phyloP scores from a whole-genome alignment of 768 basidiomycete genomes.

The Lepiota venenata region DNA sequence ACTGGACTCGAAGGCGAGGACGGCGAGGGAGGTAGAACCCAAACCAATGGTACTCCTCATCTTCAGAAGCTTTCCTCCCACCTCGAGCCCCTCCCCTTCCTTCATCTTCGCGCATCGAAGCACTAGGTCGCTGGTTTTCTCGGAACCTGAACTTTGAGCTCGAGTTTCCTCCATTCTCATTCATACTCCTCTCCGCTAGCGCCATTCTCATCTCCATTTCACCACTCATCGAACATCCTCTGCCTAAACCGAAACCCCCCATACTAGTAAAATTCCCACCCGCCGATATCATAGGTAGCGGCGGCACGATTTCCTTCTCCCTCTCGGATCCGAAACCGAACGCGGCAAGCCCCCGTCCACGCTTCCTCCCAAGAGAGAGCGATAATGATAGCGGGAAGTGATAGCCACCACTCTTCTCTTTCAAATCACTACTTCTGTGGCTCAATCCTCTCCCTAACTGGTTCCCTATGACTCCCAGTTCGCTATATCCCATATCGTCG shows the following conservation, averaged over 20 bases:
- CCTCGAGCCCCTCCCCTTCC: background rate
- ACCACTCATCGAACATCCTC: slow-evolving; percentile 55
- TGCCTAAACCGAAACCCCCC: background rate
- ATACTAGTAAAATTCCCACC: background rate
- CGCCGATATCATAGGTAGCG: background rate
- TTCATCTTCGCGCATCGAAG: background rate
- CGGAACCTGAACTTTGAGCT: slow-evolving; percentile 3
- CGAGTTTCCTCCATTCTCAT: background rate
- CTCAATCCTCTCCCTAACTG: background rate
- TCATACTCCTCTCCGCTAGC: slow-evolving; percentile 27
- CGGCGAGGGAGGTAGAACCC: background rate
- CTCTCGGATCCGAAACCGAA: slow-evolving; percentile 1
- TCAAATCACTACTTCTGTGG: background rate
- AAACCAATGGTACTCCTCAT: slow-evolving; percentile 4
- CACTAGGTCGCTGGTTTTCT: background rate
- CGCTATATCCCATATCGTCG: background rate
- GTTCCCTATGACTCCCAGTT: slow-evolving; percentile 2
- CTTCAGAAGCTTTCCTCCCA: background rate
- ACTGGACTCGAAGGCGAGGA: slow-evolving; percentile 1
- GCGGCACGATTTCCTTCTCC: background rate
- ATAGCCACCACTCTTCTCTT: slow-evolving; percentile 11
- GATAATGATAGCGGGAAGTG: background rate
- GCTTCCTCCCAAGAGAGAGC: slow-evolving; percentile 2
- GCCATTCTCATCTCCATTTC: slow-evolving; percentile 59
- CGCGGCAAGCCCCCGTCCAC: background rate